Evolutionary conservation across 129 eudicot genomes (phyloP).

Genomic region (Artemisia argyi): DNA sequence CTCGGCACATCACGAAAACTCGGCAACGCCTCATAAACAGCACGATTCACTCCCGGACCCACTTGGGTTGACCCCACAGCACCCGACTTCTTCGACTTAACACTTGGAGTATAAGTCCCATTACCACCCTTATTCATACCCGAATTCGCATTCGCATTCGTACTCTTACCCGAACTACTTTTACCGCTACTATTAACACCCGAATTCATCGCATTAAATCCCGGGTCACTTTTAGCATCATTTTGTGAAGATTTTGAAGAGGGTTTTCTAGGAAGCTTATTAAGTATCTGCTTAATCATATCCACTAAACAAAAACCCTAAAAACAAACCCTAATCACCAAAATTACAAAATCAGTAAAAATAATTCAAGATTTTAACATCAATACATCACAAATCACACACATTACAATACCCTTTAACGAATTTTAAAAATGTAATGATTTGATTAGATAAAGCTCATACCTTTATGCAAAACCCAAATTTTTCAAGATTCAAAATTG

Average conservation of each 20-base stretch:
- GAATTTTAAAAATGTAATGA: too few species aligned
- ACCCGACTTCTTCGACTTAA: slow-evolving; percentile 44
- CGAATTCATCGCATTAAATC: slow-evolving; percentile 38
- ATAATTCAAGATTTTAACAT: slow-evolving; percentile 20
- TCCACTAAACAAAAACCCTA: slow-evolving; percentile 25
- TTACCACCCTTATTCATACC: slow-evolving; percentile 29
- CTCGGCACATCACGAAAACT: slow-evolving; percentile 67
- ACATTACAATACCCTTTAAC: slow-evolving; percentile 11
- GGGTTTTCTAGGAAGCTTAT: slow-evolving; percentile 72
- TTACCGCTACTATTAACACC: slow-evolving; percentile 26
- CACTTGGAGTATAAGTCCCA: slow-evolving; percentile 30
- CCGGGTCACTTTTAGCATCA: slow-evolving; percentile 38
- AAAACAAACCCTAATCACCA: slow-evolving; percentile 17
- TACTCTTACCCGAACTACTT: slow-evolving; percentile 30
- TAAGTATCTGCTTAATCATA: slow-evolving; percentile 72
- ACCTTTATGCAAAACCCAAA: slow-evolving; percentile 34
- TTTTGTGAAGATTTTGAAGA: slow-evolving; percentile 62
- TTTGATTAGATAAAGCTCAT: slow-evolving; percentile 21
- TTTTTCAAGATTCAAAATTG: slow-evolving; percentile 6
- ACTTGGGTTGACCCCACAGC: slow-evolving; percentile 29
- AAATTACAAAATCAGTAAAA: slow-evolving; percentile 9
- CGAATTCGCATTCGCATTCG: slow-evolving; percentile 17
- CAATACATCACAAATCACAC: slow-evolving; percentile 14
- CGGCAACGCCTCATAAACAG: slow-evolving; percentile 50
- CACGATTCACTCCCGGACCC: slow-evolving; percentile 33